Evolutionary conservation across 768 basidiomycete species (phyloP).

Genomic region (Sutorius australiensis): DNA sequence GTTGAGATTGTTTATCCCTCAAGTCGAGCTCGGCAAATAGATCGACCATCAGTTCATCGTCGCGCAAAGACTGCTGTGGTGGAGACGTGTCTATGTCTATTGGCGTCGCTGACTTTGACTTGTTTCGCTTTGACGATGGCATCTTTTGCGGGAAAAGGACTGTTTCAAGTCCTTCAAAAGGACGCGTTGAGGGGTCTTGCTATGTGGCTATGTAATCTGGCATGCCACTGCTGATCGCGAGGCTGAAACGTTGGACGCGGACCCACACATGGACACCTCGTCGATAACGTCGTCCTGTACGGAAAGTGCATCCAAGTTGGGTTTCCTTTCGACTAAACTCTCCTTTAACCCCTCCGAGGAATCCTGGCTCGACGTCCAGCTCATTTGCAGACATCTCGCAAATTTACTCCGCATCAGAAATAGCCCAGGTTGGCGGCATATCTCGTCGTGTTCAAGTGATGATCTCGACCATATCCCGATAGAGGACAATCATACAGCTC

Average conservation of each 20-base stretch:
- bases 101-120: slow-evolving; percentile 40
- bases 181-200: neutral
- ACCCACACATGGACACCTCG: slow-evolving; percentile 17
- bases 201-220: slow-evolving; percentile 12
- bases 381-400: slow-evolving; percentile 53
- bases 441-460: neutral
- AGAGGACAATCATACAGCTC: slow-evolving; percentile 69
- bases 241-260: neutral
- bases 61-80: slow-evolving; percentile 30
- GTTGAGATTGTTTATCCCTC: slow-evolving; percentile 46
- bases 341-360: slow-evolving; percentile 30
- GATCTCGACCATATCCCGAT: slow-evolving; percentile 20
- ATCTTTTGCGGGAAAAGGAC: neutral
- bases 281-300: slow-evolving; percentile 17
- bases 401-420: slow-evolving; percentile 59
- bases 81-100: slow-evolving; percentile 14
- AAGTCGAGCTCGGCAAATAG: slow-evolving; percentile 75
- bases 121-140: slow-evolving; percentile 48
- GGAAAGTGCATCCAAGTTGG: slow-evolving; percentile 32
- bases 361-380: slow-evolving; percentile 51
- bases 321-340: slow-evolving; percentile 32
- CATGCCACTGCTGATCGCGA: slow-evolving; percentile 7
- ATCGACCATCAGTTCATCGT: slow-evolving; percentile 67
- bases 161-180: neutral
- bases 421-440: slow-evolving; percentile 39